Evolutionary conservation across 768 basidiomycete species (phyloP).

Genomic region (Boletus sp.): DNA sequence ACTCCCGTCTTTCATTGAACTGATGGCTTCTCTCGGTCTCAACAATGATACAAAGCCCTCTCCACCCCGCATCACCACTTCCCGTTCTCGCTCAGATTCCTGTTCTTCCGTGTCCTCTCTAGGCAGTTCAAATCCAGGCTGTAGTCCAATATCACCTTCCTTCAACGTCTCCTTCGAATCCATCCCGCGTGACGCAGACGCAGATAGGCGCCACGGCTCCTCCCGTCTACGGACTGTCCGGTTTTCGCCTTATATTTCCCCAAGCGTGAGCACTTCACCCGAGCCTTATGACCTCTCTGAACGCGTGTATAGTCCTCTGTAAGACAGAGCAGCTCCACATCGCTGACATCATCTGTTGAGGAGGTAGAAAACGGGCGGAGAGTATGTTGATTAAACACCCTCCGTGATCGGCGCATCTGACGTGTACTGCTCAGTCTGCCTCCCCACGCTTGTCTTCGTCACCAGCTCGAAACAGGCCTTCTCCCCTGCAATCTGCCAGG

Average conservation of each 20-base stretch:
- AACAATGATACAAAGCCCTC: conserved; percentile 43
- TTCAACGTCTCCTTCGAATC: conserved; percentile 35
- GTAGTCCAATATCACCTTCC: conserved; percentile 33
- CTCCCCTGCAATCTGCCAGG: conserved; percentile 45
- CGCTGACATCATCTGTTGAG: conserved; percentile 23
- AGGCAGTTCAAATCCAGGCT: conserved; percentile 35
- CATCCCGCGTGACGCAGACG: conserved; percentile 28
- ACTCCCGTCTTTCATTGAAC: conserved; percentile 84
- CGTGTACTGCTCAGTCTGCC: conserved; percentile 26
- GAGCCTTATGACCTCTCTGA: background rate
- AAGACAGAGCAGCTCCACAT: conserved; percentile 49
- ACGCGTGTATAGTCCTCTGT: conserved; percentile 34
- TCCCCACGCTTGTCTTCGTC: conserved; percentile 42
- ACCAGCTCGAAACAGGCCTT: conserved; percentile 42
- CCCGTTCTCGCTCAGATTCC: conserved; percentile 39
- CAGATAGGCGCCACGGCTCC: conserved; percentile 27
- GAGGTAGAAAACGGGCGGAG: conserved; percentile 27
- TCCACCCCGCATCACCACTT: conserved; percentile 25
- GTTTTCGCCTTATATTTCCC: conserved; percentile 32
- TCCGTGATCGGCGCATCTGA: conserved; percentile 34
- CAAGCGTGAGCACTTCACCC: conserved; percentile 20
- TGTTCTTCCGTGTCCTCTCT: conserved; percentile 48
- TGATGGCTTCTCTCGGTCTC: conserved; percentile 81
- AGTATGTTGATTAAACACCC: conserved; percentile 35
- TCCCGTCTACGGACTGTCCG: conserved; percentile 29